Conservation (phyloP, 176 grass and related monocot genomes). For the Eleusine indica region DNA sequence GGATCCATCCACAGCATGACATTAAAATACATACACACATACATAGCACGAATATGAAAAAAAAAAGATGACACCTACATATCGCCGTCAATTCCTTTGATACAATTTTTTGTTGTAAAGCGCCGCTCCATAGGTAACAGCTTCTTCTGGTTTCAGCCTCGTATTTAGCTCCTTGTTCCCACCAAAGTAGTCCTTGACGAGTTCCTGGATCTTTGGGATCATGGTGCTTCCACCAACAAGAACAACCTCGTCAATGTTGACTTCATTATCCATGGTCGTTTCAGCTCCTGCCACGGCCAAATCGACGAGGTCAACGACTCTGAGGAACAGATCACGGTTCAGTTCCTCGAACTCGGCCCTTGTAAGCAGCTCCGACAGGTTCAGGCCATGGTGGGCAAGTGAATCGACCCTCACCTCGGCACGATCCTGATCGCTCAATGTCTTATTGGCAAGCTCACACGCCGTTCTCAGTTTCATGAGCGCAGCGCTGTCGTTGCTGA, state of each 20-base stretch:
- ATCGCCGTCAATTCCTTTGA: too few relatives aligned
- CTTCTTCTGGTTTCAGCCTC: neutral
- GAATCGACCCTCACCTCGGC: neutral
- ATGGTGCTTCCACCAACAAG: conserved; percentile 12
- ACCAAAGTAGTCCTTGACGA: neutral
- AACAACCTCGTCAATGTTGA: neutral
- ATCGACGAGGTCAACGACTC: neutral
- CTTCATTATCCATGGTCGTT: neutral
- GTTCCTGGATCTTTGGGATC: neutral
- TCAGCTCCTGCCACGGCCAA: neutral
- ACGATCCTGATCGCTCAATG: neutral
- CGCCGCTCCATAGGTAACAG: neutral
- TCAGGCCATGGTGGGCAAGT: neutral
- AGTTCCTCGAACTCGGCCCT: neutral
- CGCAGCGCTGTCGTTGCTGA: neutral
- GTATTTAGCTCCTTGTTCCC: too few relatives aligned
- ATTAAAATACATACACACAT: too few relatives aligned
- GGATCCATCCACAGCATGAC: too few relatives aligned
- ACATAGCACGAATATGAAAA: too few relatives aligned
- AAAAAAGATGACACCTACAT: too few relatives aligned
- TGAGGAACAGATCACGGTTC: neutral
- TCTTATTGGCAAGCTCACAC: conserved; percentile 27
- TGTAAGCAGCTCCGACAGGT: neutral
- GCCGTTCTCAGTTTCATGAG: neutral
- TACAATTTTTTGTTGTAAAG: neutral